Evolutionary conservation across 225 moss, liverwort and hornwort genomes (phyloP).

Genomic region (Physcomitrium patens): DNA sequence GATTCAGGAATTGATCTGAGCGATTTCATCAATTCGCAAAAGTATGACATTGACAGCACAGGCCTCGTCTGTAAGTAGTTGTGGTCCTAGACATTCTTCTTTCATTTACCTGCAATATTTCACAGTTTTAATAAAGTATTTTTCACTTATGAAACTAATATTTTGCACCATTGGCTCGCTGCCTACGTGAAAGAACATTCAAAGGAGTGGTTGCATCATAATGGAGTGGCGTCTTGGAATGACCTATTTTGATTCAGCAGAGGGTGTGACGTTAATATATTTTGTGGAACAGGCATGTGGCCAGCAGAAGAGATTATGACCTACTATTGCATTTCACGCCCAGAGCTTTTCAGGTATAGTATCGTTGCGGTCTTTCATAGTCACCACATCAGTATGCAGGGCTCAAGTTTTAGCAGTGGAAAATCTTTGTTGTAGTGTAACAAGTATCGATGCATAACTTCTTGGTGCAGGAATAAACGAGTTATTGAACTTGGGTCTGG

Average conservation of each 20-base stretch:
- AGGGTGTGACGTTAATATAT: constrained; percentile 7
- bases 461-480: constrained; percentile 63
- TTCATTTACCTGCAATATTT: constrained; percentile 1
- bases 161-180: constrained; percentile 19
- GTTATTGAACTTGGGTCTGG: constrained; percentile 87
- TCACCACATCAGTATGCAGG: constrained; percentile 21
- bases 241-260: constrained; percentile 8
- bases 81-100: constrained; percentile 11
- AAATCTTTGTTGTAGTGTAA: constrained; percentile 9
- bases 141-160: constrained; percentile 6
- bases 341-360: constrained; percentile 64
- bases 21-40: constrained; percentile 67
- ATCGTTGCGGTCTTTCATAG: background rate
- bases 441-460: constrained; percentile 14
- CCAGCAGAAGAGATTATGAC: constrained; percentile 95
- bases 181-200: background rate
- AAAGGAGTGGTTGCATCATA: constrained; percentile 1
- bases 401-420: background rate
- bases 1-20: constrained; percentile 49
- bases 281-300: constrained; percentile 68
- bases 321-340: constrained; percentile 68
- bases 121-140: background rate
- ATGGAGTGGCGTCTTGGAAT: background rate
- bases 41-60: constrained; percentile 76
- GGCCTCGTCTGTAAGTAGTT: constrained; percentile 75